These are phyloP conservation scores for Solioccasus polychromus DNA, from an alignment of 768 basidiomycete genomes.

Conservation along the genomic window DNA sequence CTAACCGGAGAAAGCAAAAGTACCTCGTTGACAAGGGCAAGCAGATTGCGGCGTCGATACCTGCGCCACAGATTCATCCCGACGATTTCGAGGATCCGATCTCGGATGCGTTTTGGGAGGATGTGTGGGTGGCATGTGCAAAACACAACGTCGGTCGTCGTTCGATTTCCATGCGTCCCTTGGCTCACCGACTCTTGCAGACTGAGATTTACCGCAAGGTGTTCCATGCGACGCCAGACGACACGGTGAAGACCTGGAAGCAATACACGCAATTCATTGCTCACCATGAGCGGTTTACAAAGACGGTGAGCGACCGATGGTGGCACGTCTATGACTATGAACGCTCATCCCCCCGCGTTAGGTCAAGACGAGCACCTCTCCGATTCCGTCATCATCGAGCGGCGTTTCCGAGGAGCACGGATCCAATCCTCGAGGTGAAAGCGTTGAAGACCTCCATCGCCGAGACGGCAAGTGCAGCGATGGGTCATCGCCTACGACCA, in stretches of 20 bases:
- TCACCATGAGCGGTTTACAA: conserved; percentile 72
- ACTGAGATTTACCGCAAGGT: conserved; percentile 96
- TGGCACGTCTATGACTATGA: background rate
- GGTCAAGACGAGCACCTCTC: conserved; percentile 40
- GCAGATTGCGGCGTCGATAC: conserved; percentile 59
- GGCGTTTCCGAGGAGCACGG: conserved; percentile 49
- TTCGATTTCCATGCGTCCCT: background rate
- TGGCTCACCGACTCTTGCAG: conserved; percentile 38
- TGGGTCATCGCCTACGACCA: conserved; percentile 8
- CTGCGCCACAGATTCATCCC: conserved; percentile 70
- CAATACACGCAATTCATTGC: conserved; percentile 85
- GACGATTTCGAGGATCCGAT: conserved; percentile 88
- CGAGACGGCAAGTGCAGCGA: conserved; percentile 24
- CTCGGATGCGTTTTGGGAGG: conserved; percentile 83
- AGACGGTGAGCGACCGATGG: conserved; percentile 46
- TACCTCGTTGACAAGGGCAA: conserved; percentile 54
- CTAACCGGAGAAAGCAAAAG: conserved; percentile 56
- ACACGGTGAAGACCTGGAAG: conserved; percentile 92
- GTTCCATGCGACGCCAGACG: conserved; percentile 92
- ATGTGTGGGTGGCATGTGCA: conserved; percentile 85
- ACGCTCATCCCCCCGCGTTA: conserved; percentile 25
- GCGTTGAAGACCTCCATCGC: conserved; percentile 15
- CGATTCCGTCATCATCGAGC: conserved; percentile 50
- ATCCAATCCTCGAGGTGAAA: conserved; percentile 10
- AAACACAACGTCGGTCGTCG: conserved; percentile 73